Evolutionary conservation across 306 rosid genomes (phyloP).

Genomic region (Styphnolobium japonicum): DNA sequence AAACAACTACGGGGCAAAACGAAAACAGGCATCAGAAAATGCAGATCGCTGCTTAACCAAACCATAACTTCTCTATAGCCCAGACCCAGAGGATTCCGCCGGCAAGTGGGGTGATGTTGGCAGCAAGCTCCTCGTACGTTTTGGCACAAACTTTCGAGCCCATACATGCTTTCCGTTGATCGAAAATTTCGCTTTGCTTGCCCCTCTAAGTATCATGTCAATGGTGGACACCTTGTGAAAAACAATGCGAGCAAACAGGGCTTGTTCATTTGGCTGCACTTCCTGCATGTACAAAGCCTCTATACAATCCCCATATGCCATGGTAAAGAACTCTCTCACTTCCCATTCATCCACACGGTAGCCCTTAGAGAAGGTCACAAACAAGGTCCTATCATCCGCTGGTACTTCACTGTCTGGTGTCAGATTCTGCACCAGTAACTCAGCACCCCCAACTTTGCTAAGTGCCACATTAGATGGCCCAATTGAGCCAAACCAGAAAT

Average conservation of each 20-base stretch:
- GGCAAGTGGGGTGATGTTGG: neutral
- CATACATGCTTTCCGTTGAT: constrained; percentile 81
- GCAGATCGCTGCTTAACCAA: neutral
- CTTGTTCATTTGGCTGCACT: constrained; percentile 41
- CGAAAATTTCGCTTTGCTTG: constrained; percentile 45
- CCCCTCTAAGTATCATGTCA: constrained; percentile 49
- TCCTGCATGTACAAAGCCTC: constrained; percentile 68
- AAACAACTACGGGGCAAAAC: neutral
- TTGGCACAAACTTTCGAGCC: constrained; percentile 67
- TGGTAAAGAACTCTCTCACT: constrained; percentile 42
- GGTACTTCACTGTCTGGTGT: neutral
- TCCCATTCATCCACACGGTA: constrained; percentile 61
- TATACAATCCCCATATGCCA: constrained; percentile 49
- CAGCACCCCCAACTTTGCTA: neutral
- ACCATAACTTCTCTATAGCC: neutral
- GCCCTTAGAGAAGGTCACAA: constrained; percentile 76
- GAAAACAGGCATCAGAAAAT: neutral
- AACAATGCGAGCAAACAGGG: constrained; percentile 63
- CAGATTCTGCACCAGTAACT: neutral
- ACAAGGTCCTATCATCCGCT: constrained; percentile 60
- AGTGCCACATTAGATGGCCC: neutral
- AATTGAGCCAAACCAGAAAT: constrained; percentile 12
- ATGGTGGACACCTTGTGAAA: constrained; percentile 33
- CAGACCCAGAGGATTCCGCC: neutral
- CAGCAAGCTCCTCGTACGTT: neutral